Evolutionary conservation across 805 yeast genomes (phyloP).

Genomic region (Saccharomycopsis javanensis): DNA sequence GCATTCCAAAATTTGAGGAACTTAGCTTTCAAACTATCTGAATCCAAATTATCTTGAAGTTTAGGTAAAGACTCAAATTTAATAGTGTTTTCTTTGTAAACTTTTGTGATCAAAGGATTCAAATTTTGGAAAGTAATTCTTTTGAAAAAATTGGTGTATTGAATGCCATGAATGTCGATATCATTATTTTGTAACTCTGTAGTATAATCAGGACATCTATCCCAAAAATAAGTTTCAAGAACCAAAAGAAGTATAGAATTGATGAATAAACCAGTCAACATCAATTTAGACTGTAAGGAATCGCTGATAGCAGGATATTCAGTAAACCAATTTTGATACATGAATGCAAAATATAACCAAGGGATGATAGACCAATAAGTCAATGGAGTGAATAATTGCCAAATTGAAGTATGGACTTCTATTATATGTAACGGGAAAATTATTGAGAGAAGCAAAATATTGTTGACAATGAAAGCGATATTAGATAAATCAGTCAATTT

Average conservation of each 20-base stretch:
- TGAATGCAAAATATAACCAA: not conserved
- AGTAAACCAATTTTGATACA: conserved; percentile 14
- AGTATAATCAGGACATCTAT: conserved; percentile 11
- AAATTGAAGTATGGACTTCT: conserved; percentile 16
- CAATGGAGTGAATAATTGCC: conserved; percentile 12
- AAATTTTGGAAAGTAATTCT: conserved; percentile 38
- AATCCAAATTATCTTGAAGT: conserved; percentile 31
- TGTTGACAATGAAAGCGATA: conserved; percentile 1
- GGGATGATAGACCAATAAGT: conserved; percentile 14
- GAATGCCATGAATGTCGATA: conserved; percentile 6
- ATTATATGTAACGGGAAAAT: conserved; percentile 15
- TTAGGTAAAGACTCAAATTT: conserved; percentile 33
- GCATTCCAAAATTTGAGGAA: conserved; percentile 29
- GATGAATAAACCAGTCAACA: not conserved
- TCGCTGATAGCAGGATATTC: not conserved
- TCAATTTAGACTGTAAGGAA: not conserved
- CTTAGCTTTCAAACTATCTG: conserved; percentile 26
- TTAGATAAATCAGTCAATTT: not conserved
- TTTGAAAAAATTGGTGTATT: conserved; percentile 23
- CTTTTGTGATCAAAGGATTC: conserved; percentile 34
- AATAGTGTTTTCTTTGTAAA: conserved; percentile 31
- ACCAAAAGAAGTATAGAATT: conserved; percentile 3
- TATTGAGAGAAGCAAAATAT: not conserved
- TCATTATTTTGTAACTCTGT: conserved; percentile 7
- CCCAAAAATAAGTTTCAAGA: conserved; percentile 14